Conservation (phyloP, 305 asterid species). For the Fraxinus nigra region DNA sequence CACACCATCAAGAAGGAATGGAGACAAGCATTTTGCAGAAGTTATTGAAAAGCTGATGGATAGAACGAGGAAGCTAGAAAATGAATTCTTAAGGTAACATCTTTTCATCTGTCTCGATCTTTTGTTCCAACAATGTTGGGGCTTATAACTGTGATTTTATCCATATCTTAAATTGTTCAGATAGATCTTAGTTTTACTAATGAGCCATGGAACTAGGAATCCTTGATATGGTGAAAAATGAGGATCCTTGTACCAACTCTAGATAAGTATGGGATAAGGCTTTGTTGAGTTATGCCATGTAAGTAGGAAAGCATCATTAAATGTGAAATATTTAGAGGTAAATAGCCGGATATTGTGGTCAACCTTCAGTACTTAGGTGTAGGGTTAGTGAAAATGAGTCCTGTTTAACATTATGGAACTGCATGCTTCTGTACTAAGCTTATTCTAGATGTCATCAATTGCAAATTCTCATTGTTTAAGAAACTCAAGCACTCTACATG, state of each 20-base stretch:
- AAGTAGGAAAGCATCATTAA: neutral
- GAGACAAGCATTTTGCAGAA: conserved; percentile 33
- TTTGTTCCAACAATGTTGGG: neutral
- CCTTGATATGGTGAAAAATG: neutral
- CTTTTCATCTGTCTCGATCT: neutral
- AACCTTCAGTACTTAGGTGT: conserved; percentile 7
- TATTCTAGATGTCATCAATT: neutral
- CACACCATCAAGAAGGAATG: conserved; percentile 32
- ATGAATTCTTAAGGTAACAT: conserved; percentile 62
- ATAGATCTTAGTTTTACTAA: neutral
- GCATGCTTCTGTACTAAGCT: neutral
- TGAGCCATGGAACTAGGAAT: neutral
- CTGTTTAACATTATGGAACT: neutral
- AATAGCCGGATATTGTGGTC: neutral
- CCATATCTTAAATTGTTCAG: neutral
- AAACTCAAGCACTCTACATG: neutral
- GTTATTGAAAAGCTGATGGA: conserved; percentile 37
- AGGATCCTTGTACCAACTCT: neutral
- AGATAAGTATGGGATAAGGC: neutral
- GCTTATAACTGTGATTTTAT: neutral
- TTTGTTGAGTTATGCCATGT: neutral
- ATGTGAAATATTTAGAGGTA: neutral
- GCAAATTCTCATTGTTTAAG: neutral
- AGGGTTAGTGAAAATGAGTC: neutral
- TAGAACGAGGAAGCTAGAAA: conserved; percentile 58